Evolutionary conservation across 2,329 filamentous ascomycete species (phyloP).

Genomic region (Colletotrichum sidae): DNA sequence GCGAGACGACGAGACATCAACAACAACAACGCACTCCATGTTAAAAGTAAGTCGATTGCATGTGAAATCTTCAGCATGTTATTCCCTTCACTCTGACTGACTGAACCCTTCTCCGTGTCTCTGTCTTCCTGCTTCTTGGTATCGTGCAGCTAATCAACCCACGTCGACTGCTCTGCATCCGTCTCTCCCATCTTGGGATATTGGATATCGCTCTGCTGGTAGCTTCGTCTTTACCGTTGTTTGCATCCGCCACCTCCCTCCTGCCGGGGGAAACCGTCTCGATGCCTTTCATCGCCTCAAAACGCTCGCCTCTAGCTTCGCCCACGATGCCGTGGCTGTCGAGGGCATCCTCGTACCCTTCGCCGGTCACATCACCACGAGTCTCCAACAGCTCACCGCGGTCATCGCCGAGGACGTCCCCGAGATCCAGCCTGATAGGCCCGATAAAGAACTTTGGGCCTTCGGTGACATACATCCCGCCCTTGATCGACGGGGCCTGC

Average conservation of each 20-base stretch:
- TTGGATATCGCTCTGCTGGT: neutral
- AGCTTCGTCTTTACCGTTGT: neutral
- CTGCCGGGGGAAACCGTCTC: neutral
- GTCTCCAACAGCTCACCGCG: slow-evolving; percentile 6
- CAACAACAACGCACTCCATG: slow-evolving; percentile 28
- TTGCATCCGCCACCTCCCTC: neutral
- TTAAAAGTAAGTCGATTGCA: slow-evolving; percentile 33
- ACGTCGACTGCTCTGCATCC: neutral
- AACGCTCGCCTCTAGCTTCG: slow-evolving; percentile 32
- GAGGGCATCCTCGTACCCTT: slow-evolving; percentile 36
- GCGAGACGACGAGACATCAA: slow-evolving; percentile 34
- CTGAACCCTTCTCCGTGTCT: neutral
- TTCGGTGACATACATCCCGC: slow-evolving; percentile 48
- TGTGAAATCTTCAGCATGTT: slow-evolving; percentile 19
- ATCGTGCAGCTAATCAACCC: neutral
- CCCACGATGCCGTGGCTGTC: slow-evolving; percentile 34
- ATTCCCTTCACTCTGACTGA: slow-evolving; percentile 6
- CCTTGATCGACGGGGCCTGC: slow-evolving; percentile 49
- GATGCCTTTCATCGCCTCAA: slow-evolving; percentile 37
- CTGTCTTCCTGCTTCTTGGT: slow-evolving; percentile 3
- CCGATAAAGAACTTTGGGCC: slow-evolving; percentile 36
- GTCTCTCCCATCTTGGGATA: neutral
- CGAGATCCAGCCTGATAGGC: slow-evolving; percentile 24
- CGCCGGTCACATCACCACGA: slow-evolving; percentile 24
- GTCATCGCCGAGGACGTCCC: slow-evolving; percentile 28